Evolutionary conservation across 2,329 filamentous ascomycete genomes (phyloP), one percentile per base, ranked within the genome.

Genomic region (Stromatinia cepivora): DNA sequence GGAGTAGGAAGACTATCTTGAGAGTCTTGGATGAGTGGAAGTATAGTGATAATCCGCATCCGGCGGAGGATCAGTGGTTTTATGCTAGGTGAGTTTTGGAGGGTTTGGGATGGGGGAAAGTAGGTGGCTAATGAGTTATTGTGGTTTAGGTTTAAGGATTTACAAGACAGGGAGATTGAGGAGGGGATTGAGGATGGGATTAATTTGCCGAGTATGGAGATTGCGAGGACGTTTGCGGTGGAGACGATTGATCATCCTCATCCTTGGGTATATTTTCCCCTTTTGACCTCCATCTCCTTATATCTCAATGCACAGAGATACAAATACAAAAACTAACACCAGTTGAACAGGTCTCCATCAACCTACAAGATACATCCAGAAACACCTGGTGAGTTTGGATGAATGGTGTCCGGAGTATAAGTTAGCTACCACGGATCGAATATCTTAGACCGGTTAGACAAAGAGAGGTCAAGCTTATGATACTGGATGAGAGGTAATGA

Each of bases 1-100:
- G 80, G 70, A 80, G 78, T 72, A 75, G 79, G 50, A 75, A 71
- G 36, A 77, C 75, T 63, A 78, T 78, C 50, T 67, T 81, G 57
- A 66, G 73, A 15, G 67, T 78, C 74, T 77, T 76, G 67, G 72
- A 72, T 39, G 72, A 70, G 66, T 79, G 68, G 75, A 70, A 74
- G 59, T 74, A 75, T 72, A 69, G 71, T 45, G 67, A 71, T 54
- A 72, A 75, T 50, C 59, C 71, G 50, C 73, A 73, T 65, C 50
- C 61, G 11, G 75, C 75, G 58, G 76, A 78, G 69, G 77, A 78
- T 70, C 76, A 77, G 66, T 78, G 75, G 75, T 78, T 69, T 69
- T 76, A 72, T 52, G 74, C 76, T 42, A 71, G 72, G 76, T 77
- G 66, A 48, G 71, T 57, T 25, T 57, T 66, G 11, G 7, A 31